Evolutionary conservation across 2,329 filamentous ascomycete species (phyloP), one percentile per base, ranked within the genome.

Genomic region (Pseudogymnoascus sp.): DNA sequence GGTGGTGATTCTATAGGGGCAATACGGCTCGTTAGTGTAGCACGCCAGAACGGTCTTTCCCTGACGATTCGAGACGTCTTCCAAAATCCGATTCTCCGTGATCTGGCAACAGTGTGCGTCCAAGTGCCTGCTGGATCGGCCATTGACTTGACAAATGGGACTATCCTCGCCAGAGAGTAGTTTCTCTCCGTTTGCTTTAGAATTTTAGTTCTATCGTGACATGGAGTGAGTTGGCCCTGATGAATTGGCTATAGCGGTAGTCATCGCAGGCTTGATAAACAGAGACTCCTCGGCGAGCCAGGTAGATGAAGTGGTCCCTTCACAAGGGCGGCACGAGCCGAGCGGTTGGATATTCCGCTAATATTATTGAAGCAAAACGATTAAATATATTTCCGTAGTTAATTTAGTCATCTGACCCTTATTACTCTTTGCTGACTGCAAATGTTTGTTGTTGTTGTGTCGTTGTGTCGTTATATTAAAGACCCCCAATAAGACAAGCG

Each of bases 1-100:
- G 78, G 78, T 2, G 78, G 78, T 2, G 78, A 80, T 54, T 80
- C 78, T 7, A 78, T 80, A 29, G 69, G 69, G 2, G 77, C 78
- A 1, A 80, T 80, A 71, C 72, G 75, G 7, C 70, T 79, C 12
- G 73, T 75, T 3, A 77, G 81, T 21, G 51, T 42, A 18, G 64
- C 61, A 36, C 59, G 68, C 42, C 39, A 47, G 3, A 26, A 26
- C 11, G 67, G 66, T 5, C 39, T 68, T 10, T 10, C 40, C 16
- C 36, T 68, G 21, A 64, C 61, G 8, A 64, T 65, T 16, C 37
- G 39, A 16, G 63, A 63, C 8, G 62, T 69, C 23, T 66, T 69
- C 29, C 61, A 60, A 23, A 47, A 62, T 16, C 63, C 65, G 7
- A 60, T 31, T n/a, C 62, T 68, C 7, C 29, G 16, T 18, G 51